Base-by-base conservation (phyloP, 225 moss, liverwort and hornwort genomes). In the Bryoerythrophyllum caledonicum region DNA sequence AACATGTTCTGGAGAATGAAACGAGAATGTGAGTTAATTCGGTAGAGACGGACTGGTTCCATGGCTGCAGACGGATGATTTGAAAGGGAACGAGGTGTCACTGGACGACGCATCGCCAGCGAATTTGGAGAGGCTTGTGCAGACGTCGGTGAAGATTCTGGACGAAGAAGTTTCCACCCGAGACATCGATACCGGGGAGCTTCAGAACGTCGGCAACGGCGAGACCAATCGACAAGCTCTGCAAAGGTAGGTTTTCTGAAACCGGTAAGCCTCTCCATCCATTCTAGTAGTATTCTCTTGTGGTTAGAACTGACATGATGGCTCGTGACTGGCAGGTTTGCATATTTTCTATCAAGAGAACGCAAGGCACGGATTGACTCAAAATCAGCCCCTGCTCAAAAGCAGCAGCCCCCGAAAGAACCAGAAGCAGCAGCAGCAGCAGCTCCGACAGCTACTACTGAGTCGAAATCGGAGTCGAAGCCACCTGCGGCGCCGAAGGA, bases 161-260 rank as follows among this genome's bases (percentile, higher is more conserved):
- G 80, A 84, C 1, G 71, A 59, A 0, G 21, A 32, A n/a, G 87
- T 80, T 38, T 49, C 78, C 24, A 74, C 73, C 16, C 82, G 89
- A 12, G 82, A 86, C 73, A 67, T 89, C 13, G 78, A 84, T 0
- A 82, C 84, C 5, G 89, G 89, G 26, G 78, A 79, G 34, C 80
- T 89, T 41, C 38, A 73, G 27, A 5, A 74, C 30, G 5, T 71
- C 4, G 16, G 30, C 21, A 70, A 35, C 16, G 82, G 80, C 25
- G 84, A 84, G 66, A 82, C 82, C 1, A 89, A 89, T 65, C 84
- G 78, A 25, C 6, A 79, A 64, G 89, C 89, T 27, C 78, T 89
- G 34, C 46, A 13, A 54, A 82, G 89, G 89, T 70, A n/a, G n/a
- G n/a, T n/a, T n/a, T n/a, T n/a, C n/a, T n/a, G n/a, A n/a, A n/a